Base-by-base conservation (phyloP, 2,329 filamentous ascomycete species). In the Colletotrichum sp. region DNA sequence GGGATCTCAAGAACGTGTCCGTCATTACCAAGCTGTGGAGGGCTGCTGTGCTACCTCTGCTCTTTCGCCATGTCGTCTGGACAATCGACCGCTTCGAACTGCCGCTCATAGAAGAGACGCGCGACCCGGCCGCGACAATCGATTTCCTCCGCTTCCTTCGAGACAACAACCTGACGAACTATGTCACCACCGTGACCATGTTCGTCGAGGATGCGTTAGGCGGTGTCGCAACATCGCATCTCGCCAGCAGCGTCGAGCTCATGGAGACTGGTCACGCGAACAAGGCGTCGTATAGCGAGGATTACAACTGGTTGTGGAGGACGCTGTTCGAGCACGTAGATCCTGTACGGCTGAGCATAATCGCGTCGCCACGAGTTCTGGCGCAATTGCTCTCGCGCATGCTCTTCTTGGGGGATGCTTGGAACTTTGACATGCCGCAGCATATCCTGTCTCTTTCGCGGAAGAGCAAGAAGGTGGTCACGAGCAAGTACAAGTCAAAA, bases 361-460 rank as follows among this genome's bases (percentile, higher is more conserved):
- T 92, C 62, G 92, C 93, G 1, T 90, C 93, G 8, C 92, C 93
- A 0, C 86, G 88, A 6, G 90, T 91, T 22, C 86, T 96, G 9
- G 91, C 92, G 2, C 88, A 88, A 1, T 85, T 95, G 65, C 84
- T 93, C 6, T 90, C 90, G 22, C 89, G 89, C 7, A 87, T 86
- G 73, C 85, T 94, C 32, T 88, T 90, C 66, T 85, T 91, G 52
- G 86, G 87, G 12, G 91, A 94, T 79, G 86, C 86, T 7, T 94
- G 92, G 92, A 89, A 89, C 28, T 94, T 94, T 78, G 88, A 91
- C 71, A 91, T 91, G 76, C 88, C 88, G 8, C 89, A 90, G 69
- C 93, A 95, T 78, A 88, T 93, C 55, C 81, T 95, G 8, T 89
- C 88, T 0, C 79, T 89, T 1, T 86, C 87, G 3, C 81, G 85